Base-by-base conservation (phyloP, 352 stramenopile species). In the Globisporangium yorkense region DNA sequence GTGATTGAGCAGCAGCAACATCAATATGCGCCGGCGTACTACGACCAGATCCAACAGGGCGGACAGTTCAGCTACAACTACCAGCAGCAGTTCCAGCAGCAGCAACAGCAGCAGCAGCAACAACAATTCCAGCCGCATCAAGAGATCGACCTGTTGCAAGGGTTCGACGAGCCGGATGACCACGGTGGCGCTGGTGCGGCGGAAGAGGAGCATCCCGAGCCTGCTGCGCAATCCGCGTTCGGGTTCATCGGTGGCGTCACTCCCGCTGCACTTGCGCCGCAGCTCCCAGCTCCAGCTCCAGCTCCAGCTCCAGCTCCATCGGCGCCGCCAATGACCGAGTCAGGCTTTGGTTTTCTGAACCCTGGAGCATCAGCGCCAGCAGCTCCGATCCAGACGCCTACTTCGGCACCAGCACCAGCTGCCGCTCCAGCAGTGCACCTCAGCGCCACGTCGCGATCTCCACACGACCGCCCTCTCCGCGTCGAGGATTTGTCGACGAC, bases 271-370 rank as follows among this genome's bases (percentile, higher is more conserved):
- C 44, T 50, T 27, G 24, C 35, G 13, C 7, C n/a, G 27, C 65
- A 35, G 9, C 46, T 29, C n/a, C 40, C 56, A 27, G 41, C 57
- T 16, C 37, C 61, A 18, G 47, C 18, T 10, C 60, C 63, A 21
- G 37, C 29, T 27, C 40, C 56, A 27, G 41, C 57, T 16, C 37
- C 61, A 18, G 47, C 18, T 10, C 60, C 63, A 21, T 56, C 65
- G 2, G 63, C 73, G 4, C 66, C 73, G 20, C 51, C 68, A 16
- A 58, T 78, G 57, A 65, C 68, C 0, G 50, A 27, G 18, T 81
- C 74, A 0, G 61, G 71, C 15, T 80, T 82, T 31, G 55, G 57
- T 20, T 80, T 82, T 15, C 39, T 84, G 21, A 76, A 72, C 24
- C 43, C 41, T 21, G 16, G 45, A 13, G 41, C 21, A n/a, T 21